Base-by-base conservation (phyloP, 768 basidiomycete genomes). In the Lentinula raphanica region DNA sequence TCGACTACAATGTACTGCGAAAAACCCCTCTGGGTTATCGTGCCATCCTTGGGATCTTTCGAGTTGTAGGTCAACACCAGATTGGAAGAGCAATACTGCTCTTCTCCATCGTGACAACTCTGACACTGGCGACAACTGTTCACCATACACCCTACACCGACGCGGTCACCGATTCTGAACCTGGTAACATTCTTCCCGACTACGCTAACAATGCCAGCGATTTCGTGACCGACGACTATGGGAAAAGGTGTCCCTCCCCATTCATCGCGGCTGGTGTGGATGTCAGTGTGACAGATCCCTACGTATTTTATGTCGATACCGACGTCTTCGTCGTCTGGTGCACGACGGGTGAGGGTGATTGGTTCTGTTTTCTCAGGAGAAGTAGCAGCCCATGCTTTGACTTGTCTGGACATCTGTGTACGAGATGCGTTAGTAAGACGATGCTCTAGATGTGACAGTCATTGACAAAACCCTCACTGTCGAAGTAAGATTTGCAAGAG, bases 121-220 rank as follows among this genome's bases (percentile, higher is more conserved):
- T 72, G 60, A 63, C 82, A 85, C 6, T 71, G 49, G 55, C 76
- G 66, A 72, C 84, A 87, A 17, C 78, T 76, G 54, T 76, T 75
- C 29, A 80, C 80, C 58, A 83, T 82, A 19, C 69, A 72, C 11
- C 76, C 74, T 3, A 79, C 75, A 32, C 85, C 85, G 59, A 76
- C 85, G 11, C 78, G 67, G 65, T 85, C 80, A 25, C 84, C 84
- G 11, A 78, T 72, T 65, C 83, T 82, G 72, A 86, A 74, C 49
- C 76, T 75, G 5, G 65, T 75, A 48, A 85, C 83, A 45, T 82
- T 74, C 7, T 76, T 67, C 3, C 86, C 84, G 58, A 88, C 81
- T 8, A 74, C 71, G 19, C 74, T 74, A 35, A 79, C 82, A 9
- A 69, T 68, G 5, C 84, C 85, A 49, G 81, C 75, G 55, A 86